Base-by-base conservation (phyloP, 306 rosid genomes). In the Lupinus albus region DNA sequence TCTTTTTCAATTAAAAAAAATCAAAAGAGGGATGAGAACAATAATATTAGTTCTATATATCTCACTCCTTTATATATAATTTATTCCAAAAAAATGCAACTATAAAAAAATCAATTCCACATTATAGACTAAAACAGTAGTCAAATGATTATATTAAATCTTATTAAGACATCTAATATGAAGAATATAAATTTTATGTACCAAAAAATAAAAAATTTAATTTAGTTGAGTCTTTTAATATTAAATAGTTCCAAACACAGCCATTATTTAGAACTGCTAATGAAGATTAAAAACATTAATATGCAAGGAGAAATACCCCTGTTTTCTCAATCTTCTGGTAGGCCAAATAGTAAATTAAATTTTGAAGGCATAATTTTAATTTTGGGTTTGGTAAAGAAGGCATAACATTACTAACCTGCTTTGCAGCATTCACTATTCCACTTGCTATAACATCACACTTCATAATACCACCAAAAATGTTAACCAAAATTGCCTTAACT, bases 391-490 rank as follows among this genome's bases (percentile, higher is more conserved):
- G 33, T 52, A 10, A 10, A 52, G 33, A 63, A 44, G 32, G 35
- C 20, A 6, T 25, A 20, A 33, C 64, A 15, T 33, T 38, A 64
- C 81, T 80, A 74, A 93, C 99, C 84, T 53, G 89, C 73, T 88
- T 93, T 68, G 99, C 99, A 70, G 99, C 99, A 75, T 90, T 93
- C 70, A 93, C 99, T 64, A 93, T 93, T 78, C 99, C 99, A 77
- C 97, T 85, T 14, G 99, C 99, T 70, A 93, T 93, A 38, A 93
- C 76, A 76, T 93, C 97, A 84, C 99, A 93, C 83, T 93, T 93
- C 99, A 93, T 93, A 70, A 93, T 93, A 55, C 99, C 99, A 73
- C 97, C 99, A 80, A 93, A 93, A 57, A 93, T 93, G 73, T 93
- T 93, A 64, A 93, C 99, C 87, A 93, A 83, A 82, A 93, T 93